Percentiles rank a stretch among this genome's conserved stretches.
phyloP scores from a whole-genome alignment of 2,329 filamentous ascomycete genomes.

The Biscogniauxia sp. region DNA sequence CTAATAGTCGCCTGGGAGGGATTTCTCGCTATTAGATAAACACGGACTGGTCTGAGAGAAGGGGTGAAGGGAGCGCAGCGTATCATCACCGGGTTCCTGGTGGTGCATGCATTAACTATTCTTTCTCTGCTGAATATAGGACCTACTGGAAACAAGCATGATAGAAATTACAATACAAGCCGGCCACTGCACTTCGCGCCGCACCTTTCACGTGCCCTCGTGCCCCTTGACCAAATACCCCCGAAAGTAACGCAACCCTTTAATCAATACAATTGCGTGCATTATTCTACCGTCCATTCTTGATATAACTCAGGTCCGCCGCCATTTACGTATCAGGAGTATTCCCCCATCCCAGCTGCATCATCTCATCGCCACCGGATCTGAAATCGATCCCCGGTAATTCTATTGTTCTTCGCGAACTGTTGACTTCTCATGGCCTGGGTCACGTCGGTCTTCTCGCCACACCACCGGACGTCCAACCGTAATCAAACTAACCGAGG shows the following conservation, averaged over 20 bases:
- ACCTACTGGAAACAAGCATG: conserved; percentile 10
- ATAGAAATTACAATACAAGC: conserved; percentile 16
- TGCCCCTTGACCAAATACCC: neutral
- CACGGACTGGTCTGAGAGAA: too few relatives aligned
- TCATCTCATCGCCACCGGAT: neutral
- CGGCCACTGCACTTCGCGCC: conserved; percentile 2
- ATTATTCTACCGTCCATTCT: neutral
- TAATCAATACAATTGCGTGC: neutral
- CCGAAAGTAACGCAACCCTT: neutral
- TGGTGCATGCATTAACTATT: too few relatives aligned
- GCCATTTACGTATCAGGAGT: too few relatives aligned
- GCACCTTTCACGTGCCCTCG: neutral
- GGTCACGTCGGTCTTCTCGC: conserved; percentile 13
- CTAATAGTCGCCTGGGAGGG: too few relatives aligned
- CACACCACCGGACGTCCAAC: conserved; percentile 21
- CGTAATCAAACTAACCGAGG: conserved; percentile 8
- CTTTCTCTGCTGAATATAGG: neutral
- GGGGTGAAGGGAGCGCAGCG: too few relatives aligned
- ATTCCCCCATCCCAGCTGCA: too few relatives aligned
- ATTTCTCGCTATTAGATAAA: too few relatives aligned
- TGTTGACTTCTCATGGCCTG: conserved; percentile 6
- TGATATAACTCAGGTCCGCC: neutral
- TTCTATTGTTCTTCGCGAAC: neutral
- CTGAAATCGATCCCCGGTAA: neutral
- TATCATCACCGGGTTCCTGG: too few relatives aligned